Evolutionary conservation across 1,284 basidiomycete genomes (phyloP), one percentile per base, ranked within the genome.

Genomic region (Thelephora terrestris): DNA sequence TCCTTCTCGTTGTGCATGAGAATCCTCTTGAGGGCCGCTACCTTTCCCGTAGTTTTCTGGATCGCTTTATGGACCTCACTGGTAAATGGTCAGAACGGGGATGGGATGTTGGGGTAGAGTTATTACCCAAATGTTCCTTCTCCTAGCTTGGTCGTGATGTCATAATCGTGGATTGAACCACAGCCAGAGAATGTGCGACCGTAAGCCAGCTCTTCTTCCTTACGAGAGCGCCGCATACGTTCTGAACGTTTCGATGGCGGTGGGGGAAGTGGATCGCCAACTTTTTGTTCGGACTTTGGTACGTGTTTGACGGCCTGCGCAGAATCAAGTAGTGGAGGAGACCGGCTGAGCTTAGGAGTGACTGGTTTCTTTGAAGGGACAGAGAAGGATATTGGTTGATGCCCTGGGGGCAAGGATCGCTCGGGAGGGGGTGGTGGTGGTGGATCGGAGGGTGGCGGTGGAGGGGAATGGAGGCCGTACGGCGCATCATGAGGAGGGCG

Each of bases 1-100:
- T 94, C 91, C 61, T 92, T 92, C 65, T 94, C 90, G 56, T 93
- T 92, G 64, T 98, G 93, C 77, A 98, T 92, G 44, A 95, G 74
- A 53, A 99, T 94, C 45, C 91, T 81, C 64, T 99, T 99, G 43
- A 99, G 68, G 2, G 95, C 95, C 6, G 99, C 92, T 0, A 75
- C 66, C 6, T 67, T 71, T 1, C 79, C 76, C 0, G 80, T 85
- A 4, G 64, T 52, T 12, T 73, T 74, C 53, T 88, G 82, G 6
- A 83, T 71, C 4, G 89, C 91, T 58, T 91, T 91, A 62, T 92
- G 91, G 1, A 94, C 91, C 60, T 93, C 90, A 47, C 90, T 92
- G 56, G 21, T 23, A 17, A 38, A 17, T 12, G 4, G 21, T 34
- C n/a, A 35, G 24, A 2, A 36, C 32, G 43, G 7, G 18, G 14